Evolutionary conservation across 1,284 basidiomycete genomes (phyloP).

Genomic region (Mycena sp.): DNA sequence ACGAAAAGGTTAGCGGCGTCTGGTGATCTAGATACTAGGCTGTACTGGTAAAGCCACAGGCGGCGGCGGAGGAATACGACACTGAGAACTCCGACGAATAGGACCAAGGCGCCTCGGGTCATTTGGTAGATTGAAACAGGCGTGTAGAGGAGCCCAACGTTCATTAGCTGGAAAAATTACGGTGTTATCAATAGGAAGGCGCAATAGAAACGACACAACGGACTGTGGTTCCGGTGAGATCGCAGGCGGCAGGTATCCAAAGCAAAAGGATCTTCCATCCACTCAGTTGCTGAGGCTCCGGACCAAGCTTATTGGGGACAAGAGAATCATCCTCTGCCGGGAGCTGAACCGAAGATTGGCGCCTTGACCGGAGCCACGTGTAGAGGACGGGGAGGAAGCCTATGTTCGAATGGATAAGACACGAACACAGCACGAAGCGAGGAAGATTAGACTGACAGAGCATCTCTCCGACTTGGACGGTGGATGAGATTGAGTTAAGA

Average conservation of each 20-base stretch:
- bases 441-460: slow-evolving; percentile 69
- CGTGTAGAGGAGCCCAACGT: slow-evolving; percentile 92
- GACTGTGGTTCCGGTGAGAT: slow-evolving; percentile 89
- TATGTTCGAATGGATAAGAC: slow-evolving; percentile 46
- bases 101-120: slow-evolving; percentile 95
- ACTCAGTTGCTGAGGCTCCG: slow-evolving; percentile 55
- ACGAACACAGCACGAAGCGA: slow-evolving; percentile 42
- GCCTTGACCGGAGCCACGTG: slow-evolving; percentile 59
- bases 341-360: slow-evolving; percentile 63
- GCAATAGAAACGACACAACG: slow-evolving; percentile 22
- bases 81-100: slow-evolving; percentile 95
- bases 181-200: slow-evolving; percentile 14
- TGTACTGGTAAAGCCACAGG: slow-evolving; percentile 83
- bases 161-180: slow-evolving; percentile 78
- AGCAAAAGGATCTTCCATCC: slow-evolving; percentile 81
- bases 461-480: slow-evolving; percentile 85
- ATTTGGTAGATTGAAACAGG: slow-evolving; percentile 99
- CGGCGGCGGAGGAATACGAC: slow-evolving; percentile 91
- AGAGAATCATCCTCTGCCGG: slow-evolving; percentile 55
- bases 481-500: slow-evolving; percentile 37
- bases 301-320: slow-evolving; percentile 49
- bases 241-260: slow-evolving; percentile 89
- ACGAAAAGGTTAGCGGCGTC: slow-evolving; percentile 26
- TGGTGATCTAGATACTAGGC: slow-evolving; percentile 33
- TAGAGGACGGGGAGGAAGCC: slow-evolving; percentile 87